Conservation (phyloP, 2,329 filamentous ascomycete species). For the Leptoxyphium fumago region DNA sequence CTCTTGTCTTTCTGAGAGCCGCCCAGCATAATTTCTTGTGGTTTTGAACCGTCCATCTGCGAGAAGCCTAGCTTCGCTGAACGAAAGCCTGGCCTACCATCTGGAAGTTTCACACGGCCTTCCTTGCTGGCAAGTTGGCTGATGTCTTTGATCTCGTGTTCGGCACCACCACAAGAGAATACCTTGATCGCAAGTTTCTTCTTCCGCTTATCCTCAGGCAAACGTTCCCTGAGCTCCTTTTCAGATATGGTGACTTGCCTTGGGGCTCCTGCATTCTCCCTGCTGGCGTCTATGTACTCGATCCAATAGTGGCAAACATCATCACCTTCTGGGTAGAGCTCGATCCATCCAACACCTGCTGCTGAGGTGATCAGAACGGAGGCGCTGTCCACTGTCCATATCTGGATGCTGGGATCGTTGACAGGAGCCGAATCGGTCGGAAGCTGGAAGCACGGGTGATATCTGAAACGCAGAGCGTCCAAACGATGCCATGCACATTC, state of each 20-base stretch:
- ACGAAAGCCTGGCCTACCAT: slow-evolving; percentile 58
- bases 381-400: slow-evolving; percentile 68
- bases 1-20: slow-evolving; percentile 53
- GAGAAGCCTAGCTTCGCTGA: slow-evolving; percentile 61
- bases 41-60: slow-evolving; percentile 52
- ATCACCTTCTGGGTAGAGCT: slow-evolving; percentile 69
- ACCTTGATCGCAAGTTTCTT: slow-evolving; percentile 54
- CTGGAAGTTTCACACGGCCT: slow-evolving; percentile 59
- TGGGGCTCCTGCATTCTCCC: slow-evolving; percentile 44
- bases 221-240: slow-evolving; percentile 51
- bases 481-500: slow-evolving; percentile 88
- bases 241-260: slow-evolving; percentile 64
- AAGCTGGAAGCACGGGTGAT: slow-evolving; percentile 77
- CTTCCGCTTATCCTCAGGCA: slow-evolving; percentile 61
- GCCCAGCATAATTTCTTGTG: slow-evolving; percentile 58
- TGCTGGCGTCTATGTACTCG: slow-evolving; percentile 54
- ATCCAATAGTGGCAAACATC: slow-evolving; percentile 67
- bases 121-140: slow-evolving; percentile 53
- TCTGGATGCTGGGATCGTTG: slow-evolving; percentile 64
- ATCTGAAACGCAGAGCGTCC: slow-evolving; percentile 75
- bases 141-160: slow-evolving; percentile 65
- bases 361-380: slow-evolving; percentile 63
- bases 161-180: slow-evolving; percentile 58
- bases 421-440: slow-evolving; percentile 52
- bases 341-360: slow-evolving; percentile 71